Percentiles rank a stretch among this genome's conserved stretches.
phyloP scores from a whole-genome alignment of 139 green algal species.

The Volvox africanus region DNA sequence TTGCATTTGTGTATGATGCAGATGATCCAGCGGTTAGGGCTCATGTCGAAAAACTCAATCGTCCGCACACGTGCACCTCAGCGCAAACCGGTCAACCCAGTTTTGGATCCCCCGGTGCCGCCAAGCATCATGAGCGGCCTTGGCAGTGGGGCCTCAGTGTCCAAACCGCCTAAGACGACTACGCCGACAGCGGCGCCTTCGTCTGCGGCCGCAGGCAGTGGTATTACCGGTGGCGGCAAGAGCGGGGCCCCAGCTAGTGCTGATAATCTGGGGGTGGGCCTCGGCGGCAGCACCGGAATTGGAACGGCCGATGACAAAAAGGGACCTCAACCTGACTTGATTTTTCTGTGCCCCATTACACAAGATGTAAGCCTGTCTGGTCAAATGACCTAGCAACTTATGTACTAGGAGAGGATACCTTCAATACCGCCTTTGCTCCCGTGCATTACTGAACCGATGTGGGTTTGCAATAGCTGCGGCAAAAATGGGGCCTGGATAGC shows the following conservation, averaged over 20 bases:
- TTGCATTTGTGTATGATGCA: not conserved
- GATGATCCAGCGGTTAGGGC: conserved; percentile 36
- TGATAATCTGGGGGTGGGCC: no score
- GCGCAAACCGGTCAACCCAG: not conserved
- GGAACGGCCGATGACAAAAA: not conserved
- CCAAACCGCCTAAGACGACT: not conserved
- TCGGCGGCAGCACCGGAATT: not conserved
- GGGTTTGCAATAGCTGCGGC: no score
- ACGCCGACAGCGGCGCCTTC: not conserved
- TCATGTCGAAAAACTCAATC: not conserved
- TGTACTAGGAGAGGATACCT: no score
- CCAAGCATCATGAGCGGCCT: not conserved
- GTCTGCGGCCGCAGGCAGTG: not conserved
- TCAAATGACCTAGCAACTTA: no score
- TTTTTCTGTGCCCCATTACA: conserved; percentile 66
- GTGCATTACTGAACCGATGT: no score
- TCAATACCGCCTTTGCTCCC: no score
- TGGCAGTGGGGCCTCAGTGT: not conserved
- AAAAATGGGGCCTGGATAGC: no score
- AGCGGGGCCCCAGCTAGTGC: no score
- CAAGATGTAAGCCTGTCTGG: conserved; percentile 49
- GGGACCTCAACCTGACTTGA: conserved; percentile 8
- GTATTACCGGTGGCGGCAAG: no score
- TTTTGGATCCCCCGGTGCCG: conserved; percentile 26
- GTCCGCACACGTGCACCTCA: not conserved